These are phyloP conservation scores for Brasilioporus rufonigricans DNA, from an alignment of 768 basidiomycete species.

Conservation along the genomic window DNA sequence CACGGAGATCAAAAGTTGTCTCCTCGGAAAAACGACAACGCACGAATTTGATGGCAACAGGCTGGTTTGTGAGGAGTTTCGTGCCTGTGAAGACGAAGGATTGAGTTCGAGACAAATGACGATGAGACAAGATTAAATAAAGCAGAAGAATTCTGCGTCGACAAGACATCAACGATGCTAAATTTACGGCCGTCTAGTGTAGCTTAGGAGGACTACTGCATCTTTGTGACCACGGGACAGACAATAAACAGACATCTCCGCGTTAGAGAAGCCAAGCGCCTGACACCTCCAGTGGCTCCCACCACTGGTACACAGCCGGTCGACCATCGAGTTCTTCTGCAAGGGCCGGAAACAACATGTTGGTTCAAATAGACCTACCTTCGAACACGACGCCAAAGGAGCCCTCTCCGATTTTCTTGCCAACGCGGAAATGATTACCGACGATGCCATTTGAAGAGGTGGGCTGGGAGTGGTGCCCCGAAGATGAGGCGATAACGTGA, in stretches of 20 bases:
- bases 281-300: constrained; percentile 1
- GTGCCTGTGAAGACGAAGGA: constrained; percentile 50
- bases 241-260: constrained; percentile 4
- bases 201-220: constrained; percentile 3
- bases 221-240: constrained; percentile 5
- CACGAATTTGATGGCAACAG: constrained; percentile 98
- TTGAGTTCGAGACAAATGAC: constrained; percentile 12
- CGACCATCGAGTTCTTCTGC: constrained; percentile 1
- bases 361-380: constrained; percentile 49
- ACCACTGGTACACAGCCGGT: neutral
- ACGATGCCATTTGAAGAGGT: constrained; percentile 69
- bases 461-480: constrained; percentile 62
- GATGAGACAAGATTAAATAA: neutral
- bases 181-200: constrained; percentile 5
- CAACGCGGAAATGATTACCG: constrained; percentile 81
- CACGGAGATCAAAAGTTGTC: constrained; percentile 11
- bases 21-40: constrained; percentile 31
- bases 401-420: constrained; percentile 99
- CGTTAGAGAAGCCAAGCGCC: constrained; percentile 14
- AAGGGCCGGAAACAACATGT: neutral
- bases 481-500: constrained; percentile 81
- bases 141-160: constrained; percentile 1
- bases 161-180: constrained; percentile 5
- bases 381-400: constrained; percentile 98
- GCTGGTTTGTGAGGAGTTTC: constrained; percentile 80